Base-by-base conservation (phyloP, 345 rosid species). In the Populus deltoides region DNA sequence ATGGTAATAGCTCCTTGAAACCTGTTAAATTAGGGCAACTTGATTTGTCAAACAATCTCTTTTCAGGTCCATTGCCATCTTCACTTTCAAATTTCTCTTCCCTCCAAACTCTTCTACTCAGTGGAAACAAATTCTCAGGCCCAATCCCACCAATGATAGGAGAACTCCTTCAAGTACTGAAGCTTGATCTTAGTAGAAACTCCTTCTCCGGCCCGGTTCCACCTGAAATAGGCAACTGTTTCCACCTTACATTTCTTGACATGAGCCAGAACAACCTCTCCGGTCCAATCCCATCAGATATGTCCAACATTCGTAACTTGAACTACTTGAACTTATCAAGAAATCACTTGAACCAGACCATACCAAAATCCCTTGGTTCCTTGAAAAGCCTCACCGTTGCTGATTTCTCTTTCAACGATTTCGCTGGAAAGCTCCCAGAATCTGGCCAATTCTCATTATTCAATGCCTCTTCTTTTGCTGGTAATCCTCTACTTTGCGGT, bases 401-500 rank as follows among this genome's bases (percentile, higher is more conserved):
- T 17, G 96, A 95, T 83, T 93, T 95, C 83, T 95, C 99, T 73
- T 90, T 88, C 81, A 95, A 95, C 77, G 87, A 92, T 77, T 86
- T 95, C 81, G 86, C 96, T 0, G 99, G 99, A 45, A 82, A 84
- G 51, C 83, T 95, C 38, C 98, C 99, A 8, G 89, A 91, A 77
- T 82, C 86, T 24, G 98, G 97, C 22, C 98, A 93, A 68, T 93
- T 89, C 82, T 81, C 85, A 12, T 83, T 87, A 88, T 93, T 95
- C 80, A 93, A 95, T 83, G 89, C 91, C 83, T 87, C 99, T 27
- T 90, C 98, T 65, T 95, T 92, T 75, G 84, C 85, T 0, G 98
- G 94, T 8, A 95, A 95, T 78, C 94, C 98, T 83, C 88, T 84
- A 70, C 99, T 95, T 61, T 95, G 99, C 69, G 97, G 93, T n/a